Base-by-base conservation (phyloP, 2,329 filamentous ascomycete genomes). In the Microdochium bolleyi region DNA sequence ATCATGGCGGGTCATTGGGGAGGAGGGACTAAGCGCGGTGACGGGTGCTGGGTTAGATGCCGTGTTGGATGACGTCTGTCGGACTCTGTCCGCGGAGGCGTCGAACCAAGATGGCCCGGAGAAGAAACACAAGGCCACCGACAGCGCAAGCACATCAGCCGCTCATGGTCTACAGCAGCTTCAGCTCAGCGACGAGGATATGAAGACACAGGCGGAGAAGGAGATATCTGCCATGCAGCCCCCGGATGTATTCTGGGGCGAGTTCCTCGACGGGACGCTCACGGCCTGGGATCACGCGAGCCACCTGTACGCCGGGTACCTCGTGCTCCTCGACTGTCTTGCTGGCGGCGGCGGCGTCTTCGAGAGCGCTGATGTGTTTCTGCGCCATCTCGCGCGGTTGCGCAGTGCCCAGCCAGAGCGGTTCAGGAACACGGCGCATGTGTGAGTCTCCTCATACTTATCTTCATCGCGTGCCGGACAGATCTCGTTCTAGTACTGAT, bases 381-480 rank as follows among this genome's bases (percentile, higher is more conserved):
- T 70, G 50, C 51, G 49, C 0, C 62, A 65, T 50, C 49, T 70
- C 1, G 52, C 54, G 5, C 60, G 63, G 16, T 50, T 70, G 2
- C 53, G 60, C 0, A 56, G 56, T 10, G 56, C 58, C 2, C 58
- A 63, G 3, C 63, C 65, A 0, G 60, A 64, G 14, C 58, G 58
- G 13, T 70, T 70, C 21, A 57, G 64, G 32, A 69, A 69, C 38
- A 67, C 66, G 1, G 64, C 66, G 0, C 68, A 70, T 48, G 61
- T 57, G 63, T 61, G 57, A 24, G 61, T 54, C 38, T 22, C 2
- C 14, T 8, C 37, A 11, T 41, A 41, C 10, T 41, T 41, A 7
- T n/a, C 37, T n/a, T n/a, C 37, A 16, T 16, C 16, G 30, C 30
- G 9, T 16, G 30, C 9, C 30, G 30, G 9, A 34, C 30, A 16